Evolutionary conservation across 2,329 filamentous ascomycete genomes (phyloP).

Genomic region (Aspergillus novofumigatus): DNA sequence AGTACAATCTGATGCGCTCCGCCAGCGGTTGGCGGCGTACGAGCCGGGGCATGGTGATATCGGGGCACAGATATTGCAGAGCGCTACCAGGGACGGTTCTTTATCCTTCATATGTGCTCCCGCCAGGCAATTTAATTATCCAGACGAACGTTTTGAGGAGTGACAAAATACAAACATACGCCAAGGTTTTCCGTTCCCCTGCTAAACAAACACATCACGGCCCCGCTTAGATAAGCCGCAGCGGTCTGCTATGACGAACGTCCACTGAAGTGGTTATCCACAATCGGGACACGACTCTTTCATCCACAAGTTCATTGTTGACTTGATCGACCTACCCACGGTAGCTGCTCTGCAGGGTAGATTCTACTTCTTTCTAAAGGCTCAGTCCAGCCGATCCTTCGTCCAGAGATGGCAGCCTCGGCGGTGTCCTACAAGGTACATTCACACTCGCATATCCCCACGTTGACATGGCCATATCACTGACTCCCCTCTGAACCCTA

Average conservation of each 20-base stretch:
- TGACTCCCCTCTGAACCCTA: constrained; percentile 39
- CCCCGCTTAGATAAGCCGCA: constrained; percentile 18
- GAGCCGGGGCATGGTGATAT: constrained; percentile 66
- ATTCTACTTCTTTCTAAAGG: background rate
- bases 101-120: background rate
- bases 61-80: constrained; percentile 1
- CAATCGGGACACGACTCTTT: constrained; percentile 7
- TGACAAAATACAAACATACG: background rate
- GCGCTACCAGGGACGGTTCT: constrained; percentile 4
- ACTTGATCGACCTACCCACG: background rate
- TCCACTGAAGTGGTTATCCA: constrained; percentile 1
- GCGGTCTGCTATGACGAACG: constrained; percentile 14
- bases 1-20: constrained; percentile 73
- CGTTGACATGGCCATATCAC: constrained; percentile 12
- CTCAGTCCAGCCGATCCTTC: background rate
- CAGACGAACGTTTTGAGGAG: background rate
- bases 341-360: background rate
- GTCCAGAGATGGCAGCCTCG: constrained; percentile 54
- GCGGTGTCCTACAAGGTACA: constrained; percentile 53
- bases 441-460: constrained; percentile 6
- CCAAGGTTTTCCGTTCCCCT: constrained; percentile 9
- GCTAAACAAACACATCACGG: constrained; percentile 10
- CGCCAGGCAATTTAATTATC: background rate
- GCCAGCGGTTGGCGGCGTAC: constrained; percentile 74
- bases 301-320: background rate